Evolutionary conservation across 108 stramenopile species (phyloP).

Genomic region (Seminavis robusta): DNA sequence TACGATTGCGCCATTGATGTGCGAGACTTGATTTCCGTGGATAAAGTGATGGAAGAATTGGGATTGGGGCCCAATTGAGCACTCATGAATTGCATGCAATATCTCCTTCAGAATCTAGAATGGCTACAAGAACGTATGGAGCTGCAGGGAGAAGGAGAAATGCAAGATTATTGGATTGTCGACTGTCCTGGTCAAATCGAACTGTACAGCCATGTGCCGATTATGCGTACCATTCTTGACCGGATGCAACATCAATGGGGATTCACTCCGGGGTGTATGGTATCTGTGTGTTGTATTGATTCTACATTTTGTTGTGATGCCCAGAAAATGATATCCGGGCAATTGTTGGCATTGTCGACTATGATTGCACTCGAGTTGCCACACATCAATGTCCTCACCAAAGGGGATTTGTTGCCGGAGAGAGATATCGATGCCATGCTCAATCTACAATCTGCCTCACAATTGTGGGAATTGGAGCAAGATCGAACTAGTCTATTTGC

Average conservation of each 20-base stretch:
- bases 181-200: constrained; percentile 99
- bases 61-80: constrained; percentile 95
- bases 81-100: constrained; percentile 99
- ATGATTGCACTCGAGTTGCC: constrained; percentile 97
- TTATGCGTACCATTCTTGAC: constrained; percentile 89
- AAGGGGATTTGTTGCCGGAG: constrained; percentile 91
- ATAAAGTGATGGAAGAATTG: constrained; percentile 98
- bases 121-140: constrained; percentile 91
- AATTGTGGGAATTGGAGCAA: constrained; percentile 75
- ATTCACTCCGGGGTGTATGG: constrained; percentile 57
- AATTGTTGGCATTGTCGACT: constrained; percentile 84
- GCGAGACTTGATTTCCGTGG: constrained; percentile 92
- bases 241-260: constrained; percentile 84
- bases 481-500: constrained; percentile 26
- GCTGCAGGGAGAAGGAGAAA: constrained; percentile 88
- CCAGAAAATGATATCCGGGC: constrained; percentile 93
- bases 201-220: constrained; percentile 93
- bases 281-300: constrained; percentile 93
- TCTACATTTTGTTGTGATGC: constrained; percentile 64
- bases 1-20: constrained; percentile 88
- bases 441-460: constrained; percentile 67
- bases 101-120: constrained; percentile 92
- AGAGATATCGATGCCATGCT: constrained; percentile 70
- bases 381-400: constrained; percentile 94
- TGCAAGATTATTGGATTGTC: constrained; percentile 85